A percentile compares a stretch with the other conserved stretches of the same genome.
These are phyloP conservation scores for Diplodia scrobiculata DNA, from an alignment of 2,329 filamentous ascomycete genomes.

Conservation along the genomic window DNA sequence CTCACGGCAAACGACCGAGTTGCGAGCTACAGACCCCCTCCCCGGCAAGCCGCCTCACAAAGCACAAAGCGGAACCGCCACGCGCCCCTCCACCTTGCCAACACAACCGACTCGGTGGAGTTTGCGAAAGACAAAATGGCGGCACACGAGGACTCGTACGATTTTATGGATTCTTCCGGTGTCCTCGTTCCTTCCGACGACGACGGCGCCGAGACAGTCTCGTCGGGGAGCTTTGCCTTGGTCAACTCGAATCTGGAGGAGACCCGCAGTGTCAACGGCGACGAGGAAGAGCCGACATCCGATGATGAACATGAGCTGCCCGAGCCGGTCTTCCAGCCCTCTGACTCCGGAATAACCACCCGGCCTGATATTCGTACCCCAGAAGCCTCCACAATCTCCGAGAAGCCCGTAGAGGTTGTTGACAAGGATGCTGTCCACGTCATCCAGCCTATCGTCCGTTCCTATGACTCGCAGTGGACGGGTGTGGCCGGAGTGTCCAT, in stretches of 20 bases:
- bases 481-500: constrained; percentile 11
- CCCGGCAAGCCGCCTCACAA: neutral
- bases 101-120: constrained; percentile 4
- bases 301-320: constrained; percentile 20
- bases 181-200: constrained; percentile 25
- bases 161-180: constrained; percentile 17
- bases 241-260: constrained; percentile 21
- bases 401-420: constrained; percentile 12
- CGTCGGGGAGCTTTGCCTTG: constrained; percentile 23
- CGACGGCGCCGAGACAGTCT: constrained; percentile 28
- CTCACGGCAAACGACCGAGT: constrained; percentile 21
- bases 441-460: constrained; percentile 9
- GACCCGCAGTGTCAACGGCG: constrained; percentile 18
- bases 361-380: constrained; percentile 24
- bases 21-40: constrained; percentile 17
- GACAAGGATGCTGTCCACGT: constrained; percentile 6
- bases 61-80: constrained; percentile 14
- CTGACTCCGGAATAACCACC: constrained; percentile 22
- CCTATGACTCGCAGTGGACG: constrained; percentile 15
- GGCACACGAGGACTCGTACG: constrained; percentile 1
- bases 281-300: constrained; percentile 9
- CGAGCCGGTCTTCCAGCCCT: constrained; percentile 29
- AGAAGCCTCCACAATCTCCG: constrained; percentile 12
- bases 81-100: neutral
- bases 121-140: constrained; percentile 2